phyloP scores from a whole-genome alignment of 192 early-diverging fungal species.

The Coemansia sp. region DNA sequence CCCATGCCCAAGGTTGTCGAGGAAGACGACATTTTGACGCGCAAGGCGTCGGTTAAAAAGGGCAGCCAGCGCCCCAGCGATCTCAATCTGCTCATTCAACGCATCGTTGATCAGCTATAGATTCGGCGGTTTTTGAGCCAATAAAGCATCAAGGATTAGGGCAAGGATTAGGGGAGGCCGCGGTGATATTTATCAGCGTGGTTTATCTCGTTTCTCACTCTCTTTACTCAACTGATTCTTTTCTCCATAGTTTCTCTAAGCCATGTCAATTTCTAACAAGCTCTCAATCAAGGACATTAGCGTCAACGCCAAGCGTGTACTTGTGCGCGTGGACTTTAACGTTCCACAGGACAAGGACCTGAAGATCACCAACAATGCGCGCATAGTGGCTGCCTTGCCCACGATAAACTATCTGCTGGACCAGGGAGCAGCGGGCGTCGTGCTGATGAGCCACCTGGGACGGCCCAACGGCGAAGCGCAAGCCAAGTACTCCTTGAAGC shows the following conservation, averaged over 20 bases:
- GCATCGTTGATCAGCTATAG: slow-evolving; percentile 31
- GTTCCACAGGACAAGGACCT: slow-evolving; percentile 88
- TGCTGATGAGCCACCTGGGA: slow-evolving; percentile 96
- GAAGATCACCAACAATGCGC: slow-evolving; percentile 95
- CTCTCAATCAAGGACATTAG: slow-evolving; percentile 85
- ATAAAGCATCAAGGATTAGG: no score
- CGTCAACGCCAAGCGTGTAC: slow-evolving; percentile 80
- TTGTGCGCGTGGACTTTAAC: slow-evolving; percentile 98
- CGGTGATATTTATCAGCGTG: no score
- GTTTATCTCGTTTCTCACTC: no score
- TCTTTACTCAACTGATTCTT: no score
- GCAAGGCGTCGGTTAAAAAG: slow-evolving; percentile 40
- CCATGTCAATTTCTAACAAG: slow-evolving; percentile 68
- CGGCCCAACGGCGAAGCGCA: slow-evolving; percentile 90
- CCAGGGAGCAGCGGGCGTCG: slow-evolving; percentile 80
- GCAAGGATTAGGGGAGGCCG: no score
- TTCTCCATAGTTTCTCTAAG: no score
- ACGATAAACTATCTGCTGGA: slow-evolving; percentile 90
- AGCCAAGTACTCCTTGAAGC: slow-evolving; percentile 88
- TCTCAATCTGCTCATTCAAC: slow-evolving; percentile 33
- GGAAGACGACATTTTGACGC: slow-evolving; percentile 38
- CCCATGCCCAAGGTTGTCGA: slow-evolving; percentile 10
- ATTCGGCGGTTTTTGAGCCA: no score
- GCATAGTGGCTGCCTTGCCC: slow-evolving; percentile 91
- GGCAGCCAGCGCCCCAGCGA: slow-evolving; percentile 43